Percentiles rank a stretch among this genome's conserved stretches.
Conservation (phyloP, 1,284 basidiomycete species). For the Phylloporus gajari region DNA sequence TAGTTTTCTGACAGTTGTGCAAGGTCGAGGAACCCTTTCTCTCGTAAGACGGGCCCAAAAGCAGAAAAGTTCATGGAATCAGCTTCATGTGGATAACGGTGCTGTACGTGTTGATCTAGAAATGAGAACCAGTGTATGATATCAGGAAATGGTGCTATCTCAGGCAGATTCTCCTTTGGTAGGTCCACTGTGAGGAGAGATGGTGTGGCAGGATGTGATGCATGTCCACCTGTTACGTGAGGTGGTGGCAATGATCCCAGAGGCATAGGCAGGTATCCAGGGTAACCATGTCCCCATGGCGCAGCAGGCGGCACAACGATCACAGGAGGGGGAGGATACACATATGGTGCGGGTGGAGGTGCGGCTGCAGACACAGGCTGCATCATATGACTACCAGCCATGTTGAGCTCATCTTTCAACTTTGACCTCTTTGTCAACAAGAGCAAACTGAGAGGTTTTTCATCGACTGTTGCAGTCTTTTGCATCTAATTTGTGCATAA, state of each 20-base stretch:
- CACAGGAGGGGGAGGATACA: not conserved
- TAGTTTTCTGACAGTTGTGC: not conserved
- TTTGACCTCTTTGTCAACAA: not conserved
- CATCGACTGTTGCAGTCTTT: not conserved
- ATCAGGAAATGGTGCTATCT: not conserved
- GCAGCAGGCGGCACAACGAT: not conserved
- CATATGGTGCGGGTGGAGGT: not conserved
- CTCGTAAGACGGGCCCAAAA: not conserved
- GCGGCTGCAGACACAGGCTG: not conserved
- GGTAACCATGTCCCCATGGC: not conserved
- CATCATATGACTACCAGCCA: not conserved
- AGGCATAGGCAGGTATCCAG: not conserved
- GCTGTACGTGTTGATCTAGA: not conserved
- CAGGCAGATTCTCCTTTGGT: not conserved
- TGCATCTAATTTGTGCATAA: not conserved
- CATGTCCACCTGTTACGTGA: not conserved
- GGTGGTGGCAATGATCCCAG: not conserved
- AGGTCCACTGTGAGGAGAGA: not conserved
- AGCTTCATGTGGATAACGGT: not conserved
- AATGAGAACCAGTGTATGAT: not conserved
- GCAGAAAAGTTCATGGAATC: not conserved
- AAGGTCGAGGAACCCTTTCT: not conserved
- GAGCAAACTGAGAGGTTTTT: not conserved
- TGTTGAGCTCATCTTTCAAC: not conserved
- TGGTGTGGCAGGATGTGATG: not conserved